Evolutionary conservation across 768 basidiomycete genomes (phyloP).

Genomic region (Trametes maxima): DNA sequence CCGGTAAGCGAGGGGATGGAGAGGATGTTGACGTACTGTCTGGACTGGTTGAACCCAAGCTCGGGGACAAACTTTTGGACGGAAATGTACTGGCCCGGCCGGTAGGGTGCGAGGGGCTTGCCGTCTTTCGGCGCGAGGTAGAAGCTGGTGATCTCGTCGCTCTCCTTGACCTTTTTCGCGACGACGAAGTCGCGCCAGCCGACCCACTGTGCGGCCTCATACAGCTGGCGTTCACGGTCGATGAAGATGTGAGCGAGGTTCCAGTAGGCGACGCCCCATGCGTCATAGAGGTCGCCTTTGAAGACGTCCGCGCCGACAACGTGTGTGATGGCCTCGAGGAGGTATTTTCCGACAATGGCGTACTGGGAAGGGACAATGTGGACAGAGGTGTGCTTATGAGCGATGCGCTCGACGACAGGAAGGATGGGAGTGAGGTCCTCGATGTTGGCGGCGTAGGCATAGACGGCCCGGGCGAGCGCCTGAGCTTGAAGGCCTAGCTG

Average conservation of each 20-base stretch:
- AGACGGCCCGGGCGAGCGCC: conserved; percentile 25
- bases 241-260: conserved; percentile 29
- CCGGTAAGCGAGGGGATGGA: neutral
- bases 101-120: conserved; percentile 18
- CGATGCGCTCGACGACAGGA: conserved; percentile 29
- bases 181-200: conserved; percentile 29
- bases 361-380: conserved; percentile 30
- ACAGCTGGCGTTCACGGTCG: conserved; percentile 27
- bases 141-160: conserved; percentile 29
- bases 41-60: conserved; percentile 24
- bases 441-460: conserved; percentile 27
- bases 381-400: conserved; percentile 31
- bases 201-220: conserved; percentile 24
- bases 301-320: conserved; percentile 28
- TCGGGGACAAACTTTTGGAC: conserved; percentile 26
- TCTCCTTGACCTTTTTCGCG: conserved; percentile 23
- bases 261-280: conserved; percentile 31
- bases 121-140: conserved; percentile 28
- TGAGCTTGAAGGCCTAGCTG: conserved; percentile 26
- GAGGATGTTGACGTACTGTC: conserved; percentile 22
- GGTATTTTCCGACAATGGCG: conserved; percentile 27
- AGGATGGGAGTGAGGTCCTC: conserved; percentile 28
- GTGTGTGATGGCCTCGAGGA: conserved; percentile 25
- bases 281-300: conserved; percentile 25
- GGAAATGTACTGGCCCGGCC: conserved; percentile 30